Conservation (phyloP, 78 protist species). For the Dictyostelium intermedium region DNA sequence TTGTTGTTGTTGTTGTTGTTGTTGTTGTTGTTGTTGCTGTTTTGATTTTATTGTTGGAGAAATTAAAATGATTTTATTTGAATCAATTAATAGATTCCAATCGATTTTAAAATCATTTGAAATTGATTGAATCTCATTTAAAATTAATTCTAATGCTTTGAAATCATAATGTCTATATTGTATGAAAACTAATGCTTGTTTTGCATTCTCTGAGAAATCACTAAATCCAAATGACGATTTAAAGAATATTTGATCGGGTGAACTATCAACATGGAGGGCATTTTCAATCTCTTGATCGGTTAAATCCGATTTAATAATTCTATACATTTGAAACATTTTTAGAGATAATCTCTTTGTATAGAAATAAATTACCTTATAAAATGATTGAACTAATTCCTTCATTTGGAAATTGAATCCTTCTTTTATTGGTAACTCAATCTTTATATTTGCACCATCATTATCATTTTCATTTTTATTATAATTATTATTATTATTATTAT, state of each 20-base stretch:
- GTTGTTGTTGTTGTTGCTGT: neutral
- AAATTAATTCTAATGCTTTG: neutral
- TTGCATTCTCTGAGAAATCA: neutral
- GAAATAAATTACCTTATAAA: neutral
- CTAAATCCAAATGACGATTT: neutral
- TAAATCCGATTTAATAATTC: neutral
- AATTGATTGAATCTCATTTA: neutral
- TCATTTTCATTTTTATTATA: neutral
- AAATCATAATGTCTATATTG: conserved; percentile 3
- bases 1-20: neutral
- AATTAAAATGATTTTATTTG: neutral
- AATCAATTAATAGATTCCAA: neutral
- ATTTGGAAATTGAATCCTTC: neutral
- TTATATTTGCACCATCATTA: neutral
- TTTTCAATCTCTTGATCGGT: neutral
- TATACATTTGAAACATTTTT: neutral
- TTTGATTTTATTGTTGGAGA: neutral
- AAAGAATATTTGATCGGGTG: neutral
- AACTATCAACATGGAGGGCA: neutral
- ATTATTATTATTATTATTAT: neutral
- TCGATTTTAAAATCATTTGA: neutral
- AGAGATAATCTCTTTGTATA: neutral
- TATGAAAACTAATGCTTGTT: neutral
- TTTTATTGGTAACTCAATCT: neutral
- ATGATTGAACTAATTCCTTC: neutral